phyloP scores from a whole-genome alignment of 495 filamentous ascomycete genomes.

The Schizothecium vesticola region DNA sequence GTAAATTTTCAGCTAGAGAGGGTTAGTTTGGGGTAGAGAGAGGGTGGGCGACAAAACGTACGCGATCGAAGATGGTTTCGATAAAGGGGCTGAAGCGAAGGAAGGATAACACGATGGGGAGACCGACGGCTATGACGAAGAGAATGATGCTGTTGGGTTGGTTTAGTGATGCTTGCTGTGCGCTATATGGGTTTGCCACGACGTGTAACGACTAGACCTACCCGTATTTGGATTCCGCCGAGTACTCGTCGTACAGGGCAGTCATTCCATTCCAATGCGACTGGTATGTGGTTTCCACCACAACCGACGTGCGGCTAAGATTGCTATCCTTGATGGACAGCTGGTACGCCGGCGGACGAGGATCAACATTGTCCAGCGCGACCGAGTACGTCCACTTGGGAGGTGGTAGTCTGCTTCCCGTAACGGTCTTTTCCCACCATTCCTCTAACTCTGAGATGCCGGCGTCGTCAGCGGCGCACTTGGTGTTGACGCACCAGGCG shows the following conservation, averaged over 20 bases:
- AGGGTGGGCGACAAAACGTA: too few relatives aligned
- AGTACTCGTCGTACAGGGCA: not conserved
- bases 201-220: not conserved
- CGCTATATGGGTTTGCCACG: too few relatives aligned
- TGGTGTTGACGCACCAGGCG: conserved; percentile 6
- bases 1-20: conserved; percentile 15
- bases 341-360: conserved; percentile 1
- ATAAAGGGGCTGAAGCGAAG: not conserved
- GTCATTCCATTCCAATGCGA: conserved; percentile 1
- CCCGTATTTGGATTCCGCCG: conserved; percentile 5
- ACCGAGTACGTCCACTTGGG: conserved; percentile 3
- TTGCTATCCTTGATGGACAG: not conserved
- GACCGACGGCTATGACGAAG: not conserved
- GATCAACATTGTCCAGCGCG: conserved; percentile 3
- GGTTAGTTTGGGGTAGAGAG: conserved; percentile 2
- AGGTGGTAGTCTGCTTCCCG: not conserved
- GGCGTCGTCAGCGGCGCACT: conserved; percentile 7
- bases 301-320: conserved; percentile 1
- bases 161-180: not conserved
- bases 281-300: not conserved
- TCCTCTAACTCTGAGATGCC: conserved; percentile 1
- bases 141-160: not conserved
- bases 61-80: not conserved
- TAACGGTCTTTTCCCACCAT: conserved; percentile 3
- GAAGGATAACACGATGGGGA: not conserved